These are phyloP conservation scores for Aspergillus texensis DNA, from an alignment of 2,329 filamentous ascomycete genomes.

Conservation along the genomic window DNA sequence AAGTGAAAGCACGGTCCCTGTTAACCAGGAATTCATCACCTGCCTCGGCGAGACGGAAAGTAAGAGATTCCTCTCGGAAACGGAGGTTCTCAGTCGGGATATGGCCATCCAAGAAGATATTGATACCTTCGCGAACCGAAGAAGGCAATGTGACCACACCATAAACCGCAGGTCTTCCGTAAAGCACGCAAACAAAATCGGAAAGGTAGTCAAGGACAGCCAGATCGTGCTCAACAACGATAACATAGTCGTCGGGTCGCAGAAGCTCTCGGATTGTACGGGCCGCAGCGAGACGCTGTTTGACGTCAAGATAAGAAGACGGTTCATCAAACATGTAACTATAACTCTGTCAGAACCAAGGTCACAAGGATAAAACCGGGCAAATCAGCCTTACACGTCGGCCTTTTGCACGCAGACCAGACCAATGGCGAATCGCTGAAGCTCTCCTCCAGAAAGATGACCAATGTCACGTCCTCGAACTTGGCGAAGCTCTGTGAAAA, in stretches of 20 bases:
- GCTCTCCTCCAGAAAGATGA: slow-evolving; percentile 91
- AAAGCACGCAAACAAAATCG: slow-evolving; percentile 96
- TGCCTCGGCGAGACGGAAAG: slow-evolving; percentile 90
- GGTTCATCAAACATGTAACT: slow-evolving; percentile 99
- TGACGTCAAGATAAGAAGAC: slow-evolving; percentile 98
- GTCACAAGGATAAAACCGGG: slow-evolving; percentile 2
- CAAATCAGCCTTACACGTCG: slow-evolving; percentile 66
- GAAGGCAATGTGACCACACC: slow-evolving; percentile 95
- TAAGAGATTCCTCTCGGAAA: slow-evolving; percentile 95
- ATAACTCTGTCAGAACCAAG: slow-evolving; percentile 19
- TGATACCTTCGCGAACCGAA: slow-evolving; percentile 98
- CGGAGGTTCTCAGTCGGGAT: slow-evolving; percentile 98
- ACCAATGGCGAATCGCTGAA: slow-evolving; percentile 96
- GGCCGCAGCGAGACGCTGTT: slow-evolving; percentile 93
- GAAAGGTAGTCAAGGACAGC: slow-evolving; percentile 98
- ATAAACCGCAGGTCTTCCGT: slow-evolving; percentile 92
- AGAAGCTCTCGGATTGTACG: slow-evolving; percentile 90
- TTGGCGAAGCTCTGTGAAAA: slow-evolving; percentile 72
- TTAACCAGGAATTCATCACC: slow-evolving; percentile 86
- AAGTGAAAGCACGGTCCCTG: slow-evolving; percentile 80
- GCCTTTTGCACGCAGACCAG: slow-evolving; percentile 94
- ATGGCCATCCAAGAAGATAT: slow-evolving; percentile 97
- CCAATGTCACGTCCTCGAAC: slow-evolving; percentile 90
- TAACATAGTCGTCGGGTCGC: slow-evolving; percentile 88
- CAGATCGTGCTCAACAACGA: slow-evolving; percentile 98